Conservation (phyloP, 208 protist species). For the Leishmania mexicana region DNA sequence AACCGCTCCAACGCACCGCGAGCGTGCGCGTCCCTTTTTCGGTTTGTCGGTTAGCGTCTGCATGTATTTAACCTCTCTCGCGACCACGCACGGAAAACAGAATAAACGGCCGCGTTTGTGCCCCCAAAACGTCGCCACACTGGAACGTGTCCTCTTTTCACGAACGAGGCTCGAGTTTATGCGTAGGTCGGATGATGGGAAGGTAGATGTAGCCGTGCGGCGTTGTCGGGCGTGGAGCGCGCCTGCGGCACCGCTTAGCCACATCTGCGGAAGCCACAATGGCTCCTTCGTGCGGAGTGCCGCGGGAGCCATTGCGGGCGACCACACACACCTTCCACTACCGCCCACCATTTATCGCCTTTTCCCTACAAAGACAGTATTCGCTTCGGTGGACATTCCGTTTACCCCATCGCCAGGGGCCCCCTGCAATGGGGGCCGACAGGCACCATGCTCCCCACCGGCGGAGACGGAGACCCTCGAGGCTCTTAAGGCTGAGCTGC, state of each 20-base stretch:
- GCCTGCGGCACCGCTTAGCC: constrained; percentile 32
- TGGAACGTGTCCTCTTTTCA: not conserved
- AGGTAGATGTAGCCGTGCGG: constrained; percentile 37
- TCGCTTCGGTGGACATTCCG: constrained; percentile 1
- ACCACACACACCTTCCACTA: constrained; percentile 1
- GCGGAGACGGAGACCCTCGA: not conserved
- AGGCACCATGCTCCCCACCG: not conserved
- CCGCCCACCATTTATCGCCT: constrained; percentile 16
- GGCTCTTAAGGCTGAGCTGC: constrained; percentile 30
- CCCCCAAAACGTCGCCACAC: not conserved
- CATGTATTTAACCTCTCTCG: not conserved
- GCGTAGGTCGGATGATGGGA: constrained; percentile 27
- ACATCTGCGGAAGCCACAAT: constrained; percentile 10
- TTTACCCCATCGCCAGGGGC: not conserved
- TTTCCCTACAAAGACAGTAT: constrained; percentile 24
- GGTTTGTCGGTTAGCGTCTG: not conserved
- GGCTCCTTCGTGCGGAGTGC: not conserved
- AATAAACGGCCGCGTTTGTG: not conserved
- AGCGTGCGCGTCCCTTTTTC: not conserved
- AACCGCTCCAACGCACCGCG: not conserved
- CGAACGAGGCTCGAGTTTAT: constrained; percentile 14
- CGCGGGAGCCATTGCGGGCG: not conserved
- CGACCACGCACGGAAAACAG: not conserved
- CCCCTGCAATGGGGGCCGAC: not conserved
- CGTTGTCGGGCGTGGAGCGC: constrained; percentile 36